phyloP scores from a whole-genome alignment of 2,329 filamentous ascomycete genomes.

The Phialophora expanda region DNA sequence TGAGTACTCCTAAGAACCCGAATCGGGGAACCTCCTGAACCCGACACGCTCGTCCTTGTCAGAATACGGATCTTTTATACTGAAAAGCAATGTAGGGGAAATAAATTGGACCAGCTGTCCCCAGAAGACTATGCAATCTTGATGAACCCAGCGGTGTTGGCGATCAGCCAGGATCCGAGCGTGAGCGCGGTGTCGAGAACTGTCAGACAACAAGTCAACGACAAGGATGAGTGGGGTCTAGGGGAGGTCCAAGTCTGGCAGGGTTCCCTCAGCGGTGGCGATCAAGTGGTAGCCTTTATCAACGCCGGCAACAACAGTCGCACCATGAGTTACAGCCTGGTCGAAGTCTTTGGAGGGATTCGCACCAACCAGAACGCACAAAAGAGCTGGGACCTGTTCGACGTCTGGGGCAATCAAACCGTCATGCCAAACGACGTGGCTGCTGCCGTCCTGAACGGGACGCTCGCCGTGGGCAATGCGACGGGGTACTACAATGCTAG shows the following conservation, averaged over 20 bases:
- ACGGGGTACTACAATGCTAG: slow-evolving; percentile 56
- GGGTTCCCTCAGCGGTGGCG: slow-evolving; percentile 54
- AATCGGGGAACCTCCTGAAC: too few species aligned
- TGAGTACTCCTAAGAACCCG: neutral
- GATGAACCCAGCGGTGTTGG: slow-evolving; percentile 56
- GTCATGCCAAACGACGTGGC: slow-evolving; percentile 58
- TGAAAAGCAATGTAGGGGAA: slow-evolving; percentile 42
- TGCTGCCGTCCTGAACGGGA: slow-evolving; percentile 51
- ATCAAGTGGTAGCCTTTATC: slow-evolving; percentile 57
- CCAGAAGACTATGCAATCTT: slow-evolving; percentile 53
- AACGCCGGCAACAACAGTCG: slow-evolving; percentile 54
- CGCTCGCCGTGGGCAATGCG: slow-evolving; percentile 40
- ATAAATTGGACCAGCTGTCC: slow-evolving; percentile 50
- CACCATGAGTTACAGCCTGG: slow-evolving; percentile 57
- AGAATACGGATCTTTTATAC: neutral
- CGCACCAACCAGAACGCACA: slow-evolving; percentile 51
- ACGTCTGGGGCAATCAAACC: slow-evolving; percentile 58
- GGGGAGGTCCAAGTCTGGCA: slow-evolving; percentile 59
- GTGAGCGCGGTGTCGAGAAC: slow-evolving; percentile 51
- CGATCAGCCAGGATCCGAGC: slow-evolving; percentile 56
- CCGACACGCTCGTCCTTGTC: too few species aligned
- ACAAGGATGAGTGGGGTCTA: slow-evolving; percentile 50
- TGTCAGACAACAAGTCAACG: slow-evolving; percentile 53
- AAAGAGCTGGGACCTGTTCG: slow-evolving; percentile 59
- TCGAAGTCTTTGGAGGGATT: slow-evolving; percentile 58